Evolutionary conservation across 345 rosid genomes (phyloP).

Genomic region (Aquilaria yunnanensis): DNA sequence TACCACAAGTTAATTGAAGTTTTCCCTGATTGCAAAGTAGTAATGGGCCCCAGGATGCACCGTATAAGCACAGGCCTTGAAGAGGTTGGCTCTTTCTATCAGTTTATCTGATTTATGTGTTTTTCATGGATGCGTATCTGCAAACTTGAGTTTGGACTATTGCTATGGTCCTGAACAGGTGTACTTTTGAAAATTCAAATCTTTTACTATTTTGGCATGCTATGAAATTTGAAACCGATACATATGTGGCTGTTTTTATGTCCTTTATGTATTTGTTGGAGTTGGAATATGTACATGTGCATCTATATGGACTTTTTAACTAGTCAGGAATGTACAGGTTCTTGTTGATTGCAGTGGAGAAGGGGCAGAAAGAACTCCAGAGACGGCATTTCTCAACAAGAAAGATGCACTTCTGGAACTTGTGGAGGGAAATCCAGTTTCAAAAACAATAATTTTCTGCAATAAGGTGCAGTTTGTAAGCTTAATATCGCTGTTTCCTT

Average conservation of each 20-base stretch:
- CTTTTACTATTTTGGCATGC: no score
- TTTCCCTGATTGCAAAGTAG: conserved; percentile 78
- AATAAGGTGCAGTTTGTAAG: conserved; percentile 50
- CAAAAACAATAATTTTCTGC: conserved; percentile 80
- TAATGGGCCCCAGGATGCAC: conserved; percentile 94
- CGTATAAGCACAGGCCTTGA: conserved; percentile 75
- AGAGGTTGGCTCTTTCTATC: conserved; percentile 52
- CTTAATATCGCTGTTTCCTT: no score
- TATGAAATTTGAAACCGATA: background rate
- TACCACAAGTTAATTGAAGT: conserved; percentile 79
- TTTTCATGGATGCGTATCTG: no score
- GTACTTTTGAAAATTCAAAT: no score
- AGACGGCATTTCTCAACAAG: conserved; percentile 77
- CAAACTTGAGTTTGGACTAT: no score
- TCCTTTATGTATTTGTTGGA: background rate
- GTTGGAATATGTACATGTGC: background rate
- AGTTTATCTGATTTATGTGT: background rate
- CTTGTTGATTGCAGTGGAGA: conserved; percentile 94
- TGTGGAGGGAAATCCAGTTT: conserved; percentile 47
- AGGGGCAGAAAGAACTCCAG: conserved; percentile 50
- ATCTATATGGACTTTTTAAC: conserved; percentile 8
- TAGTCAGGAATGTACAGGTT: conserved; percentile 39
- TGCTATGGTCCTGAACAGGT: no score
- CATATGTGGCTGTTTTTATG: background rate
- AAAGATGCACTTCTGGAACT: conserved; percentile 73